Conservation (phyloP, 1,139 yeast genomes). For the Protomyces inundatus region DNA sequence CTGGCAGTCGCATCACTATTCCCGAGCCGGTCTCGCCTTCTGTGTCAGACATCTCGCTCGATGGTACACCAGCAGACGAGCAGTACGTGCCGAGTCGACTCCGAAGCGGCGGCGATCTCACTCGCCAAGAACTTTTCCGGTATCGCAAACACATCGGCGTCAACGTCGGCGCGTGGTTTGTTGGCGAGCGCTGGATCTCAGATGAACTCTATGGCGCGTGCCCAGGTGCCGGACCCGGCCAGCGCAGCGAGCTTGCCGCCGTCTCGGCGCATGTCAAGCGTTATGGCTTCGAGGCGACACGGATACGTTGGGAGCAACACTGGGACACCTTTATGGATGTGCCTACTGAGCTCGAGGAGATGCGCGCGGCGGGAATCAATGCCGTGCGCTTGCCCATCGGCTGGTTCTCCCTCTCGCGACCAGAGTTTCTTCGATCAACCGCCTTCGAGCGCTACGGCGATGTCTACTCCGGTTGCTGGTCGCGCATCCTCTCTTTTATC, state of each 20-base stretch:
- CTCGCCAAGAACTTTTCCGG: constrained; percentile 27
- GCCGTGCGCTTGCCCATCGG: constrained; percentile 84
- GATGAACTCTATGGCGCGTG: constrained; percentile 58
- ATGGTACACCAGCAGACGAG: neutral
- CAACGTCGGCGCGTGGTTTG: constrained; percentile 71
- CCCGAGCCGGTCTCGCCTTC: neutral
- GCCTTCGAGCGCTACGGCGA: constrained; percentile 52
- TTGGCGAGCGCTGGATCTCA: constrained; percentile 59
- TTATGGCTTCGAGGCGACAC: constrained; percentile 54
- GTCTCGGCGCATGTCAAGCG: constrained; percentile 48
- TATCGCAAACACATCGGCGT: constrained; percentile 70
- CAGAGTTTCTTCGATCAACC: constrained; percentile 53
- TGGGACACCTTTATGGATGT: constrained; percentile 56
- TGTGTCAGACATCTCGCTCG: neutral
- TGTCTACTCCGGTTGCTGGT: constrained; percentile 73
- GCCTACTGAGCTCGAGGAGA: constrained; percentile 63
- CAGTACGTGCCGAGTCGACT: neutral
- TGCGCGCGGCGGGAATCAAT: constrained; percentile 60
- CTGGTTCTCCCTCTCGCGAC: constrained; percentile 71
- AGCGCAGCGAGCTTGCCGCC: constrained; percentile 71
- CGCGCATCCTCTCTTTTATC: constrained; percentile 49
- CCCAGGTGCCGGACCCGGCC: constrained; percentile 37
- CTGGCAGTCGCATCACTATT: neutral
- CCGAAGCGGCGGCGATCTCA: constrained; percentile 10
- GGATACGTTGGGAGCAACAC: constrained; percentile 55